A percentile compares a stretch with the other conserved stretches of the same genome.
Evolutionary conservation across 2,329 filamentous ascomycete species (phyloP).

Genomic region (Fusarium agapanthi): DNA sequence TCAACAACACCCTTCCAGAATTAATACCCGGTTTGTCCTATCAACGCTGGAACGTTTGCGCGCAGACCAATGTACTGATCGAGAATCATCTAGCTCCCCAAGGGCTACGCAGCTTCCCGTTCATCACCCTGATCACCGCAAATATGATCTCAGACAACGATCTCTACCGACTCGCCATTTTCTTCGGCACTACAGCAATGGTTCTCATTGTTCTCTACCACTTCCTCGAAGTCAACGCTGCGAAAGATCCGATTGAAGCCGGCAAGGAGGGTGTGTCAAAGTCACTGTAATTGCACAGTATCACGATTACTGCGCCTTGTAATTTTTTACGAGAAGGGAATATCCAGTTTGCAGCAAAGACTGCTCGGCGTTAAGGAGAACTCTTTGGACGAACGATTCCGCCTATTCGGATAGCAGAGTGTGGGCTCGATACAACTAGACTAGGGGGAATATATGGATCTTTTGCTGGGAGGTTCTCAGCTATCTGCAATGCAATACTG

Average conservation of each 20-base stretch:
- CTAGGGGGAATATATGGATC: not conserved
- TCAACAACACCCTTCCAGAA: not conserved
- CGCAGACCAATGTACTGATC: constrained; percentile 19
- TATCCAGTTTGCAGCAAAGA: constrained; percentile 19
- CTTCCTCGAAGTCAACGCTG: constrained; percentile 91
- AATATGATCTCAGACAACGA: constrained; percentile 95
- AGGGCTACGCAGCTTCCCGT: not conserved
- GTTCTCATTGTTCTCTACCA: constrained; percentile 94
- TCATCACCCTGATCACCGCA: constrained; percentile 36
- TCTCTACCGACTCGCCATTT: constrained; percentile 90
- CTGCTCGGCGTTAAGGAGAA: constrained; percentile 35
- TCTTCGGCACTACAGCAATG: constrained; percentile 90
- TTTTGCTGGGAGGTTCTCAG: not conserved
- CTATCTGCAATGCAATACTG: constrained; percentile 1
- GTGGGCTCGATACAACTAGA: constrained; percentile 5
- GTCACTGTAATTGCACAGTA: constrained; percentile 24
- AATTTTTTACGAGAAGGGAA: constrained; percentile 15
- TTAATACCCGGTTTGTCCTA: constrained; percentile 1
- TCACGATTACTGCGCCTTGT: constrained; percentile 9
- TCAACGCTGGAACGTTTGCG: not conserved
- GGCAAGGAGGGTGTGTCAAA: constrained; percentile 23
- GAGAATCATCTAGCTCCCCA: constrained; percentile 4
- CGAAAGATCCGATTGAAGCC: constrained; percentile 15
- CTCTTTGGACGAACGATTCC: constrained; percentile 10
- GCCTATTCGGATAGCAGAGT: not conserved